Conservation (phyloP, 164 flowering plant species). For the Aristolochia contorta region DNA sequence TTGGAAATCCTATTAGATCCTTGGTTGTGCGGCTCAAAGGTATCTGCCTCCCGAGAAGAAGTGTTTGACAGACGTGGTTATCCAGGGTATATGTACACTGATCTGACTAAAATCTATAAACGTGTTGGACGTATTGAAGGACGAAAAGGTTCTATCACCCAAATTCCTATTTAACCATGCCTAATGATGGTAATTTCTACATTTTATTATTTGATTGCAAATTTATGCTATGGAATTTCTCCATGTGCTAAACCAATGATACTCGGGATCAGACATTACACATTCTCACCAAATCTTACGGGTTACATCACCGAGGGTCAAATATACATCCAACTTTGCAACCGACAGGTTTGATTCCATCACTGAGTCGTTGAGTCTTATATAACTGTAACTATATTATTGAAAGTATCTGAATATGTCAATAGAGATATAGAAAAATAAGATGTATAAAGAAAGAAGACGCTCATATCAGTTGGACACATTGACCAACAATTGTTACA, state of each 20-base stretch:
- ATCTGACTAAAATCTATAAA: slow-evolving; percentile 92
- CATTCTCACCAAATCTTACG: slow-evolving; percentile 98
- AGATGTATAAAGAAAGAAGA: no score
- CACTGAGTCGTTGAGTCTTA: neutral
- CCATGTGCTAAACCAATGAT: slow-evolving; percentile 1
- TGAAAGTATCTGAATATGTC: no score
- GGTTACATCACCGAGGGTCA: slow-evolving; percentile 99
- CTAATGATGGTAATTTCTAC: slow-evolving; percentile 74
- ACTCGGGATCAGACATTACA: slow-evolving; percentile 60
- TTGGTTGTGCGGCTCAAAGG: slow-evolving; percentile 31
- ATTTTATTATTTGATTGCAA: neutral
- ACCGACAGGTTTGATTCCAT: slow-evolving; percentile 55
- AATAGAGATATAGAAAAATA: no score
- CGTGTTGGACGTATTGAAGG: slow-evolving; percentile 99
- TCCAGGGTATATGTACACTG: slow-evolving; percentile 99
- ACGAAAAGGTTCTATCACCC: slow-evolving; percentile 91
- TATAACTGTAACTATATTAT: no score
- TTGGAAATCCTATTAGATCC: no score
- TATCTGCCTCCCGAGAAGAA: slow-evolving; percentile 99
- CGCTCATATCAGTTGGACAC: no score
- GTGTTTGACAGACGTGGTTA: slow-evolving; percentile 99
- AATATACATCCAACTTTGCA: slow-evolving; percentile 88
- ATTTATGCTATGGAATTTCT: neutral
- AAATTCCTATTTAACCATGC: slow-evolving; percentile 98
- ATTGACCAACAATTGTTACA: no score